Evolutionary conservation across 345 rosid genomes (phyloP), one percentile per base, ranked within the genome.

Genomic region (Leavenworthia alabamica): DNA sequence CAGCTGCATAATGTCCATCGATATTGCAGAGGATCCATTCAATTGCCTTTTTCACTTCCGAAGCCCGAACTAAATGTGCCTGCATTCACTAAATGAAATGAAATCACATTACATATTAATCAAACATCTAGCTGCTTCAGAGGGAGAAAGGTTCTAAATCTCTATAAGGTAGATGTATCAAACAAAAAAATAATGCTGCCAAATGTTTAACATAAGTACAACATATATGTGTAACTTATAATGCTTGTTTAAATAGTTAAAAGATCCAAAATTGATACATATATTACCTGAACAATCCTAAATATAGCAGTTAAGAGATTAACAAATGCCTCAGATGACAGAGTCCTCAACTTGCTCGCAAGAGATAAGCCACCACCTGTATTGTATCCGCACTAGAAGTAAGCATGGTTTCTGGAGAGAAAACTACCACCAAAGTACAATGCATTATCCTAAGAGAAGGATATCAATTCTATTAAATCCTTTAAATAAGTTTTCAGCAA

Each of bases 1-100:
- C 89, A 49, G 96, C 86, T 69, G 95, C 97, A 67, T 85, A 86
- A 58, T 83, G 88, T 64, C 86, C 92, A 77, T 83, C 97, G 24
- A 84, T 71, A 71, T 86, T 93, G 86, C 92, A 79, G 80, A 90
- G 80, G 67, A 90, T 88, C 99, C 96, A 93, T 70, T 93, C 97
- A 60, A 87, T 84, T 59, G 99, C 97, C 65, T 79, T 90, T 78
- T 87, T 93, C 66, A 87, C 99, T 80, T 88, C 96, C 32, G 90
- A 88, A 72, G 97, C 95, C 80, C 92, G 83, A 72, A 86, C 41
- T 75, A 90, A 79, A 86, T 93, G 99, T 74, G 82, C 99, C 99
- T 93, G 97, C 90, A 93, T 79, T 93, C 96, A 93, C 97, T 93
- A 90, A 90, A 88, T 79, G 88, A 87, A 81, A 81, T 83, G 79